Percentiles rank a stretch among this genome's conserved stretches.
Conservation (phyloP, 2,329 filamentous ascomycete genomes). For the Penicillium rolfsii region DNA sequence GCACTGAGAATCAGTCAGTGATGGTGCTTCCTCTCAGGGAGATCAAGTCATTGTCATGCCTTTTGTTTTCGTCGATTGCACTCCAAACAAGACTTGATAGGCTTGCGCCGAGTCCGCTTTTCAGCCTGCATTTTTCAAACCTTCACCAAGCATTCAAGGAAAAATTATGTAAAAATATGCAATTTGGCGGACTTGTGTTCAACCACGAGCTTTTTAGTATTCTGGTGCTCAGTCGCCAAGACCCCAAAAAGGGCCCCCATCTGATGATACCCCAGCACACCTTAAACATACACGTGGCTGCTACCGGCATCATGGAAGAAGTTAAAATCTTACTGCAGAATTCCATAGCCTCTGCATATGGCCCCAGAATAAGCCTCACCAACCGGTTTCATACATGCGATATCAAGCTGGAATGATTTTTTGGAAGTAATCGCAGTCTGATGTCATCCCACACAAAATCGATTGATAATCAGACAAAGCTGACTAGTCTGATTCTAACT, state of each 20-base stretch:
- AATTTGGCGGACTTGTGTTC: background rate
- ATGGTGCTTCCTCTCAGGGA: too few relatives aligned
- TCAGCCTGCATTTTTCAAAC: constrained; percentile 16
- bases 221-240: constrained; percentile 8
- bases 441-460: background rate
- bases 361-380: constrained; percentile 4
- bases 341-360: background rate
- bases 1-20: constrained; percentile 12
- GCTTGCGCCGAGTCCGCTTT: constrained; percentile 21
- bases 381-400: background rate
- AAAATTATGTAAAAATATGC: too few relatives aligned
- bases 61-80: constrained; percentile 27
- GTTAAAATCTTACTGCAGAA: constrained; percentile 10
- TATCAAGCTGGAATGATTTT: background rate
- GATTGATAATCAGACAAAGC: background rate
- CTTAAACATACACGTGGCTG: constrained; percentile 12
- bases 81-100: constrained; percentile 25
- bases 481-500: background rate
- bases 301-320: constrained; percentile 8
- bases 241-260: constrained; percentile 11
- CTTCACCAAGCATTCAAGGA: too few relatives aligned
- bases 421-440: background rate
- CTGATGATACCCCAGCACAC: constrained; percentile 10
- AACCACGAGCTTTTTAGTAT: constrained; percentile 5
- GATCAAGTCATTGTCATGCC: constrained; percentile 6